Evolutionary conservation across 1,284 basidiomycete genomes (phyloP), one percentile per base, ranked within the genome.

Genomic region (Marasmius fiardii): DNA sequence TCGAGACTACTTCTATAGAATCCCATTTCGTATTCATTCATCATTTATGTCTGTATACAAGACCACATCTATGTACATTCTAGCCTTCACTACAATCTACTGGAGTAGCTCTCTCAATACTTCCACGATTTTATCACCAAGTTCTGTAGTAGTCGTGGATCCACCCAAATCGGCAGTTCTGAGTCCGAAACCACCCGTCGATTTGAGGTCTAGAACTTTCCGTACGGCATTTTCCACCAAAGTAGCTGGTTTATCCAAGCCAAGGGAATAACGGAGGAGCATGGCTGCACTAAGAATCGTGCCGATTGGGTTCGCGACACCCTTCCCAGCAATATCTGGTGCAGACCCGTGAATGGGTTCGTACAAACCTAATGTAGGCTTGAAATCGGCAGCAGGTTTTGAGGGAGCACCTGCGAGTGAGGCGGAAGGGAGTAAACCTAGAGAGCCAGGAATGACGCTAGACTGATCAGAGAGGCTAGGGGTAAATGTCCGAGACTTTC

Each of bases 281-380:
- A 99, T 88, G 2, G 95, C 95, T 4, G 92, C 93, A 55, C 94
- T 97, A 55, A 99, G 87, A 68, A 99, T 98, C 16, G 96, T 98
- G 51, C 96, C 97, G 63, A 99, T 85, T 31, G 96, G 96, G 74
- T 98, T 99, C 60, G 96, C 96, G 65, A 98, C 95, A 31, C 93
- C 93, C 69, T 93, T 79, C 1, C 94, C 95, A 6, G 95, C 94
- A 63, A 98, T 98, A 67, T 98, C 96, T 49, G 96, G 96, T 1
- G 96, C 96, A 33, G 93, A 96, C 52, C 93, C 92, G 67, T 94
- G 92, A 59, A 97, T 96, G 57, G 96, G 96, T 73, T 99, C 96
- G 77, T 99, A 99, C 54, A 99, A 76, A 50, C 97, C 97, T 12
- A 82, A 72, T 0, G 87, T 88, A 5, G 89, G 80, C 64, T 86